These are phyloP conservation scores for Aspergillus sp. DNA, from an alignment of 2,329 filamentous ascomycete species.

Conservation along the genomic window DNA sequence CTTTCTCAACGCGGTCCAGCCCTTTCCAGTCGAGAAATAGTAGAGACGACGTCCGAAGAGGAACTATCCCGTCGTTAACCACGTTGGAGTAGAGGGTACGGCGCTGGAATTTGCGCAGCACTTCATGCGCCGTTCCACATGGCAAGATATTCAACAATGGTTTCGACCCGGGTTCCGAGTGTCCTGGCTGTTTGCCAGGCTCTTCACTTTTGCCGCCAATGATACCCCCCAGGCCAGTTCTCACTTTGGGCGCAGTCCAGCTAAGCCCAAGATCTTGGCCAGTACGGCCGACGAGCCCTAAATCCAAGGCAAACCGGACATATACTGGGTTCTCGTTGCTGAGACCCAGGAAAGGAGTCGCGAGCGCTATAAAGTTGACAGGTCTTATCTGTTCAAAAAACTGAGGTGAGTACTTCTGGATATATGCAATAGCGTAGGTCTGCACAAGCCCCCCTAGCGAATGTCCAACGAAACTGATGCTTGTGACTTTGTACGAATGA, in stretches of 20 bases:
- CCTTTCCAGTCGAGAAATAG: conserved; percentile 96
- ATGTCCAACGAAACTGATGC: conserved; percentile 90
- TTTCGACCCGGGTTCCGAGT: conserved; percentile 70
- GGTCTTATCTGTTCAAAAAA: conserved; percentile 83
- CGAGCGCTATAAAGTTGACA: conserved; percentile 81
- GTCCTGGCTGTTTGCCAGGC: conserved; percentile 42
- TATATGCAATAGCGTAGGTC: conserved; percentile 91
- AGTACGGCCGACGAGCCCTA: conserved; percentile 89
- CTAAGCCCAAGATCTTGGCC: conserved; percentile 91
- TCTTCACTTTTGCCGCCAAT: conserved; percentile 64
- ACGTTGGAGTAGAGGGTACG: conserved; percentile 93
- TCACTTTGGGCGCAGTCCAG: conserved; percentile 79
- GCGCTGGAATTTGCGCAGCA: conserved; percentile 78
- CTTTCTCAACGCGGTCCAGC: conserved; percentile 85
- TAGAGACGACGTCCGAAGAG: conserved; percentile 87
- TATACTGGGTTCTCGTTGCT: conserved; percentile 98
- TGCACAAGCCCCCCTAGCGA: conserved; percentile 84
- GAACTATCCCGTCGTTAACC: conserved; percentile 95
- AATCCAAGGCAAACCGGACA: conserved; percentile 92
- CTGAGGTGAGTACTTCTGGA: conserved; percentile 84
- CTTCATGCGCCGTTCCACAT: conserved; percentile 80
- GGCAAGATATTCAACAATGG: conserved; percentile 81
- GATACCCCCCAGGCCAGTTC: conserved; percentile 80
- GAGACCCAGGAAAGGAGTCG: conserved; percentile 77
- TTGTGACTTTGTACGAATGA: conserved; percentile 70